Evolutionary conservation across 345 rosid genomes (phyloP).

Genomic region (Gossypium rotundifolium): DNA sequence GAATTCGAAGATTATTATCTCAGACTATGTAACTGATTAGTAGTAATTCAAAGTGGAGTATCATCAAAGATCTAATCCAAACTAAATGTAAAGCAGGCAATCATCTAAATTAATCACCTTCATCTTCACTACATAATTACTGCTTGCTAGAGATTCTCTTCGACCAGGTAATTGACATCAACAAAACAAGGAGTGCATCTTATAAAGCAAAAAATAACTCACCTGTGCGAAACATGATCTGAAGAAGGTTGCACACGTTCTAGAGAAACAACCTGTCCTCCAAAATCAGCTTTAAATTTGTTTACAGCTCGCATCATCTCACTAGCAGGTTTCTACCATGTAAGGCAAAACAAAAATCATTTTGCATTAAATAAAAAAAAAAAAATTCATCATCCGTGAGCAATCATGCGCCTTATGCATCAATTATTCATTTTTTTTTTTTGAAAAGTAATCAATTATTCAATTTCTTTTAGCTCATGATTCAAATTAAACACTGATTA

Average conservation of each 20-base stretch:
- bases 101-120: neutral
- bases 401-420: neutral
- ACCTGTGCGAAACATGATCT: slow-evolving; percentile 97
- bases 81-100: neutral
- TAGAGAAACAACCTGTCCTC: slow-evolving; percentile 78
- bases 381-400: neutral
- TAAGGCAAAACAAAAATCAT: neutral
- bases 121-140: too few relatives aligned
- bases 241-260: slow-evolving; percentile 95
- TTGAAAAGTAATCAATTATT: too few relatives aligned
- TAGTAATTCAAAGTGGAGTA: neutral
- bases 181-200: neutral
- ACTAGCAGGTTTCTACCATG: slow-evolving; percentile 63
- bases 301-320: slow-evolving; percentile 91
- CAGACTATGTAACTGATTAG: neutral
- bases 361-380: neutral
- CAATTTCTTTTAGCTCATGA: neutral
- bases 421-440: too few relatives aligned
- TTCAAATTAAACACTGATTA: neutral
- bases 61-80: neutral
- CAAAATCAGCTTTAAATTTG: slow-evolving; percentile 90
- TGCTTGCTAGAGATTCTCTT: neutral
- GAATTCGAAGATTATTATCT: neutral
- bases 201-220: neutral
- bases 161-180: neutral